Evolutionary conservation across 768 basidiomycete genomes (phyloP).

Genomic region (Panaeolus cyanescens): DNA sequence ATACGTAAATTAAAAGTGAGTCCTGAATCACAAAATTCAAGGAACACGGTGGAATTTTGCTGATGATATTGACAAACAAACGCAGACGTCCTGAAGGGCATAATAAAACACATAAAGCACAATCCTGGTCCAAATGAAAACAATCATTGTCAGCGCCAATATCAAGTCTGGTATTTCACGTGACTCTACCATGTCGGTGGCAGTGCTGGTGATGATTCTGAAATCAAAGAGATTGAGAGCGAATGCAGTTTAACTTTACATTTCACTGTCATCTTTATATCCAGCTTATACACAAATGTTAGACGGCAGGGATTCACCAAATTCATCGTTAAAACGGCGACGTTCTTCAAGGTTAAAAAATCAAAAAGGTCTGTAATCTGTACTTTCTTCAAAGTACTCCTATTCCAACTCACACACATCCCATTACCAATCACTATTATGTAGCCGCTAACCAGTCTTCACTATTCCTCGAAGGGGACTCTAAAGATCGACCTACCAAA

Average conservation of each 20-base stretch:
- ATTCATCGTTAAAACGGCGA: not conserved
- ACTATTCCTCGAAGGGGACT: not conserved
- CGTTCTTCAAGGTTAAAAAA: constrained; percentile 3
- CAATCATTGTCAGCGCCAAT: not conserved
- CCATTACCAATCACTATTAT: not conserved
- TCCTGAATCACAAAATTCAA: not conserved
- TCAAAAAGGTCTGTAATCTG: not conserved
- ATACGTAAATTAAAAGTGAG: not conserved
- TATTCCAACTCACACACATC: not conserved
- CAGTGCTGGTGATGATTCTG: not conserved
- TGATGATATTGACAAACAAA: too few species aligned
- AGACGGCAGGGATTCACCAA: not conserved
- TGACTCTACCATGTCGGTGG: not conserved
- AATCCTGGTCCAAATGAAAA: too few species aligned
- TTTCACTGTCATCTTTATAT: not conserved
- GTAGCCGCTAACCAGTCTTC: not conserved
- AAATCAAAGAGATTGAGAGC: not conserved
- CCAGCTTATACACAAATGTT: not conserved
- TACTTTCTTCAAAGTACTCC: not conserved
- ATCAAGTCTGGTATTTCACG: not conserved
- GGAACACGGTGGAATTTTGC: not conserved
- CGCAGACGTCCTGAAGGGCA: too few species aligned
- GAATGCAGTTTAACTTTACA: not conserved
- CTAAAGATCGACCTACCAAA: not conserved
- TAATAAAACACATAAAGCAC: too few species aligned